phyloP scores from a whole-genome alignment of 192 early-diverging fungal species.

The Coemansia guatemalensis region DNA sequence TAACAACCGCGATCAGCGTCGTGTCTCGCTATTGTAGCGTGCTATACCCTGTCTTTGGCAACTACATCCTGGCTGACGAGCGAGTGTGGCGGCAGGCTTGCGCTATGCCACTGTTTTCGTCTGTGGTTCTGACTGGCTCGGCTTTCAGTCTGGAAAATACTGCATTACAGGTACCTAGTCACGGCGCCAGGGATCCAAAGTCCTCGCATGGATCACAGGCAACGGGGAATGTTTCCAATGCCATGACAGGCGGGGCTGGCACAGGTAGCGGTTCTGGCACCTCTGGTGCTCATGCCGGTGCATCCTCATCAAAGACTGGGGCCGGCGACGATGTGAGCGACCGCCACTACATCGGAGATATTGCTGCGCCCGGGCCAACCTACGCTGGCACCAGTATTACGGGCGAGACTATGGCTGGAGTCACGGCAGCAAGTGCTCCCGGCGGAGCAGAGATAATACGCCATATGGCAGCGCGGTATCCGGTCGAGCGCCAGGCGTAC shows the following conservation, averaged over 20 bases:
- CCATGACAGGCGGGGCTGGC: not conserved
- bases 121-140: conserved; percentile 37
- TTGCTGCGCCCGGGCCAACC: not conserved
- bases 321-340: conserved; percentile 16
- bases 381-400: not conserved
- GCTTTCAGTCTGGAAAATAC: conserved; percentile 43
- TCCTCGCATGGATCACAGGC: conserved; percentile 1
- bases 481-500: conserved; percentile 43
- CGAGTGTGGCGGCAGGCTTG: conserved; percentile 45
- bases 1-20: conserved; percentile 32
- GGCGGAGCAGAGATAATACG: conserved; percentile 29
- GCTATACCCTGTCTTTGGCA: conserved; percentile 43
- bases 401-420: not conserved
- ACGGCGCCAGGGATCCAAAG: conserved; percentile 9
- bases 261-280: not conserved
- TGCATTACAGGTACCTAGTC: conserved; percentile 5
- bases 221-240: not conserved
- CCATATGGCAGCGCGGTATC: conserved; percentile 23
- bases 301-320: not conserved
- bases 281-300: not conserved
- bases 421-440: not conserved
- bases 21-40: conserved; percentile 46
- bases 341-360: conserved; percentile 16
- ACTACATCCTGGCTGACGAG: conserved; percentile 45
- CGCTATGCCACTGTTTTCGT: conserved; percentile 43